Conservation (phyloP, 352 stramenopile species). For the Aphanomyces cochlioides region DNA sequence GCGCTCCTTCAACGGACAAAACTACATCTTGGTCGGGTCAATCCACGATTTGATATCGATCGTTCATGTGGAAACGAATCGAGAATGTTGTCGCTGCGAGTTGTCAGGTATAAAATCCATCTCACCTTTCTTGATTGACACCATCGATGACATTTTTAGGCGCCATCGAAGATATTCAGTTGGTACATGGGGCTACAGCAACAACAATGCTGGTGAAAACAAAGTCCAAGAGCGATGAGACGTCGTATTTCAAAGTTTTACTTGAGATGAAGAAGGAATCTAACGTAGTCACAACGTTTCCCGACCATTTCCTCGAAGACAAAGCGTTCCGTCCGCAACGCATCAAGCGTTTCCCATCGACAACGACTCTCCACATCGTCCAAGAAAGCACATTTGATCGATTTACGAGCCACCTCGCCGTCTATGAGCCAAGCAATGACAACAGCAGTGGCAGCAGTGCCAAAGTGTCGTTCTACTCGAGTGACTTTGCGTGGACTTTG, state of each 20-base stretch:
- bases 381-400: constrained; percentile 37
- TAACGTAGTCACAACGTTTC: constrained; percentile 70
- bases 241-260: constrained; percentile 76
- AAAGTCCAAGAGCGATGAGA: constrained; percentile 38
- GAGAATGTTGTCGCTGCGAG: constrained; percentile 79
- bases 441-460: constrained; percentile 35
- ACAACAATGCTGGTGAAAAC: constrained; percentile 84
- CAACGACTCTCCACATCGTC: constrained; percentile 66
- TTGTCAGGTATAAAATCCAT: constrained; percentile 18
- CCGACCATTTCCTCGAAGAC: constrained; percentile 80
- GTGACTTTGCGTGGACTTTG: constrained; percentile 75
- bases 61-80: constrained; percentile 82
- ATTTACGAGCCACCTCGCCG: constrained; percentile 36
- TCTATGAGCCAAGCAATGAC: constrained; percentile 42
- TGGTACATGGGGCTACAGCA: constrained; percentile 65
- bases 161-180: constrained; percentile 64
- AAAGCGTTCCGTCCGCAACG: constrained; percentile 79
- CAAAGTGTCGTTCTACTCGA: constrained; percentile 63
- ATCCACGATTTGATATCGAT: constrained; percentile 74
- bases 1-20: constrained; percentile 73
- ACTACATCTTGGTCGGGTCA: constrained; percentile 82
- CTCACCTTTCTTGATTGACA: not conserved
- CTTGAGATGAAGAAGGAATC: constrained; percentile 62
- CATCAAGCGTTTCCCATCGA: constrained; percentile 70
- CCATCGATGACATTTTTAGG: constrained; percentile 45